Evolutionary conservation across 345 rosid genomes (phyloP).

Genomic region (Acer saccharum): DNA sequence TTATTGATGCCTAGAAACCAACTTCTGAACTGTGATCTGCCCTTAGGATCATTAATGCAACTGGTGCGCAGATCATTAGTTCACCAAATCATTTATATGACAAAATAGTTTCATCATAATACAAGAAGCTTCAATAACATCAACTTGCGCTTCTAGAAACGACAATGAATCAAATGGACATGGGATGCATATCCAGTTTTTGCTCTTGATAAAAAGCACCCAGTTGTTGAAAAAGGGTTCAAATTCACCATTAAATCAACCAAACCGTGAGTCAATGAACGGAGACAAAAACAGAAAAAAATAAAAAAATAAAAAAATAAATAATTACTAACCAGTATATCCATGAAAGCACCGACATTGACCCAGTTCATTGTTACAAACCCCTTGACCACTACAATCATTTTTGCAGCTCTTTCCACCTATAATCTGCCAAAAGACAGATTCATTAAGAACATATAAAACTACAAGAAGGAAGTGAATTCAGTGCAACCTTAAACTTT

Average conservation of each 20-base stretch:
- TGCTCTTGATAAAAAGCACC: not conserved
- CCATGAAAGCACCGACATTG: slow-evolving; percentile 92
- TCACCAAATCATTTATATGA: not conserved
- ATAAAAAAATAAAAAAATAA: not conserved
- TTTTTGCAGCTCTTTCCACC: slow-evolving; percentile 69
- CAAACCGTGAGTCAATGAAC: no score
- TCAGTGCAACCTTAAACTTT: not conserved
- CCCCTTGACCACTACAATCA: slow-evolving; percentile 83
- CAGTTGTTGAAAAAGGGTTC: not conserved
- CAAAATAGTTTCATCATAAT: not conserved
- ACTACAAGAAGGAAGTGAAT: not conserved
- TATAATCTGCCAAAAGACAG: slow-evolving; percentile 54
- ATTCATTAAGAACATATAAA: not conserved
- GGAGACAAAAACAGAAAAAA: not conserved
- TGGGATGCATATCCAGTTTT: not conserved
- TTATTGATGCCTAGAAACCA: not conserved
- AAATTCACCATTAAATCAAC: not conserved
- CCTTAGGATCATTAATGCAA: not conserved
- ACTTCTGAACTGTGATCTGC: not conserved
- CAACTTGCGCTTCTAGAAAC: not conserved
- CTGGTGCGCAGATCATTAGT: not conserved
- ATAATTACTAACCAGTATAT: slow-evolving; percentile 52
- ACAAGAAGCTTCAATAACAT: not conserved
- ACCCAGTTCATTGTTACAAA: slow-evolving; percentile 83
- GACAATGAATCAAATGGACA: not conserved